Evolutionary conservation across 306 rosid species (phyloP).

Genomic region (Hippophae rhamnoides): DNA sequence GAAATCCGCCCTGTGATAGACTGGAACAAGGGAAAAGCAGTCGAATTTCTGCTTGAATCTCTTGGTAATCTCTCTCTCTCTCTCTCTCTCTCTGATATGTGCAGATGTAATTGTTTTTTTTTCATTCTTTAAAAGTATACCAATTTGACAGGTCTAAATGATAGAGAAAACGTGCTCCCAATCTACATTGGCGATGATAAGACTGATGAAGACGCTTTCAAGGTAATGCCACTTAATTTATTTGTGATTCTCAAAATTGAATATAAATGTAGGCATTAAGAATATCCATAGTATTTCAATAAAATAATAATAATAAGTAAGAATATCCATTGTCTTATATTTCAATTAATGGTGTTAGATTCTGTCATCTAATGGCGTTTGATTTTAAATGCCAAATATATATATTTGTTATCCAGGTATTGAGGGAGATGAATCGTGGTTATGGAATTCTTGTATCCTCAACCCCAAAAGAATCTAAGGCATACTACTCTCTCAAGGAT

Average conservation of each 20-base stretch:
- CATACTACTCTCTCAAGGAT: constrained; percentile 68
- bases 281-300: no score
- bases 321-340: background rate
- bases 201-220: constrained; percentile 92
- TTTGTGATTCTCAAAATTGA: background rate
- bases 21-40: constrained; percentile 98
- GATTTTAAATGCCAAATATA: no score
- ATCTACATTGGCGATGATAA: constrained; percentile 84
- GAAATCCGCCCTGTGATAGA: constrained; percentile 88
- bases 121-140: no score
- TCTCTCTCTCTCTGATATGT: background rate
- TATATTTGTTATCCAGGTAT: constrained; percentile 29
- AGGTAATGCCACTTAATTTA: constrained; percentile 31
- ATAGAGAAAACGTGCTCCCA: constrained; percentile 57
- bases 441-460: constrained; percentile 79
- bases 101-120: no score
- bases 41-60: constrained; percentile 79
- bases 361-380: no score
- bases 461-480: constrained; percentile 64
- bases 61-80: constrained; percentile 38
- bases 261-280: no score
- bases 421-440: constrained; percentile 51
- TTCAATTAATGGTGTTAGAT: background rate
- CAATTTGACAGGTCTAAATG: constrained; percentile 39
- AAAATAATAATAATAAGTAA: no score